Evolutionary conservation across 441 rosid species (phyloP), one percentile per base, ranked within the genome.

Genomic region (Dalechampia spathulata): DNA sequence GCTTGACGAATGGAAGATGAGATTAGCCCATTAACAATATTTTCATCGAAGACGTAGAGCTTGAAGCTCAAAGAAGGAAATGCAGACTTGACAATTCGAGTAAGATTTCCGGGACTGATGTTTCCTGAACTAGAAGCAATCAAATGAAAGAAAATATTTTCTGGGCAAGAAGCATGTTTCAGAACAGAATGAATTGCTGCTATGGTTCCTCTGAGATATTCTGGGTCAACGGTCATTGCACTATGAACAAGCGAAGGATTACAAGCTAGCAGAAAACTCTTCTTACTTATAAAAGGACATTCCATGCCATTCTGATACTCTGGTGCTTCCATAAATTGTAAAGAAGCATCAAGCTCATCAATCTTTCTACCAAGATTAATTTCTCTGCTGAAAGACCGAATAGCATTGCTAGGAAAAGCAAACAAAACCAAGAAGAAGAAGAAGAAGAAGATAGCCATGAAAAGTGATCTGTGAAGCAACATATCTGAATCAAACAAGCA

Each of bases 141-240:
- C 64, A 88, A 78, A 58, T 88, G 94, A 52, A 88, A 80, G 76
- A 85, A 83, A 48, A 80, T 53, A 44, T 76, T 81, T 59, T 82
- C 61, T 8, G 96, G 96, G 66, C 94, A 88, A 47, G 91, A 77
- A 27, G 82, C 34, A 72, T 88, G 89, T n/a, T 67, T 80, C 60
- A 88, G 76, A 47, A 85, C 81, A 0, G 96, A 88, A 47, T 85
- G 82, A 13, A 81, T 75, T 2, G 91, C 94, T 1, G 94, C 89
- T 5, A 85, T 46, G 30, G 86, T 75, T 20, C 94, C 96, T 20
- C 96, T 69, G 13, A 85, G 63, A 71, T 88, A 88, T 46, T 68
- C 61, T 2, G 85, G 72, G 40, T 89, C 94, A 1, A 89, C 83
- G 0, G 91, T 86, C 91, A 89, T 86, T 0, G 89, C 83, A 16